A percentile compares a stretch with the other conserved stretches of the same genome.
phyloP scores from a whole-genome alignment of 108 stramenopile species.

The Pseudonitzschia pungens region DNA sequence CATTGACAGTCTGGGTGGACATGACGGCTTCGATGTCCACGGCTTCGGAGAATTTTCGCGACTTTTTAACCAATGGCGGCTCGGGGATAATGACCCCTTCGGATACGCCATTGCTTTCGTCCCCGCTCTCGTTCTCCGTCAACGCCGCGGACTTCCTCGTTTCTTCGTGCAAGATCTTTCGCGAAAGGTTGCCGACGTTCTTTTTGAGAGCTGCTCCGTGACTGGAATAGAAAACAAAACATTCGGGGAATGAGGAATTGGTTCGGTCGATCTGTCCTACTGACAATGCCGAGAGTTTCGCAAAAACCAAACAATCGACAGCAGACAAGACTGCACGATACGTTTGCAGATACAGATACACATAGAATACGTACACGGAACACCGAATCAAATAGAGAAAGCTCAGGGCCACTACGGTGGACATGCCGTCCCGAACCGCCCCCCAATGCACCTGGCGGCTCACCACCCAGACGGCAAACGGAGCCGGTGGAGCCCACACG shows the following conservation, averaged over 20 bases:
- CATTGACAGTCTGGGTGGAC: neutral
- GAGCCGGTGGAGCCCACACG: conserved; percentile 25
- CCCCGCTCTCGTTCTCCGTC: neutral
- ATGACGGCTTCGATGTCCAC: conserved; percentile 39
- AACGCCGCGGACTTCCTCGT: neutral
- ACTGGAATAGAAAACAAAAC: conserved; percentile 36
- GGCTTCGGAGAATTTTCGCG: conserved; percentile 33
- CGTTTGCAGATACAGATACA: too few species aligned
- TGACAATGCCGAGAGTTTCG: neutral
- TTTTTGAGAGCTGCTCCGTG: conserved; percentile 60
- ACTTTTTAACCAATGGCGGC: conserved; percentile 15
- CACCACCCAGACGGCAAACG: conserved; percentile 19
- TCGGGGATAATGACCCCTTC: conserved; percentile 2
- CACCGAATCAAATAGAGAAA: conserved; percentile 46
- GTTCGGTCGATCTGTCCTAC: neutral
- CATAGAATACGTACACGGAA: conserved; percentile 26
- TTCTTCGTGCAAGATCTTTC: conserved; percentile 13
- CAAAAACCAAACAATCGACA: neutral
- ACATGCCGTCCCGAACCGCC: conserved; percentile 37
- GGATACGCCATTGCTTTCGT: neutral
- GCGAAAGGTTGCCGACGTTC: conserved; percentile 35
- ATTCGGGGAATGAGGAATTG: neutral
- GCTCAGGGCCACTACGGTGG: conserved; percentile 41
- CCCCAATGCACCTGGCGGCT: conserved; percentile 30
- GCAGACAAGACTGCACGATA: neutral